Base-by-base conservation (phyloP, 768 basidiomycete species). In the Pleurotus djamor region DNA sequence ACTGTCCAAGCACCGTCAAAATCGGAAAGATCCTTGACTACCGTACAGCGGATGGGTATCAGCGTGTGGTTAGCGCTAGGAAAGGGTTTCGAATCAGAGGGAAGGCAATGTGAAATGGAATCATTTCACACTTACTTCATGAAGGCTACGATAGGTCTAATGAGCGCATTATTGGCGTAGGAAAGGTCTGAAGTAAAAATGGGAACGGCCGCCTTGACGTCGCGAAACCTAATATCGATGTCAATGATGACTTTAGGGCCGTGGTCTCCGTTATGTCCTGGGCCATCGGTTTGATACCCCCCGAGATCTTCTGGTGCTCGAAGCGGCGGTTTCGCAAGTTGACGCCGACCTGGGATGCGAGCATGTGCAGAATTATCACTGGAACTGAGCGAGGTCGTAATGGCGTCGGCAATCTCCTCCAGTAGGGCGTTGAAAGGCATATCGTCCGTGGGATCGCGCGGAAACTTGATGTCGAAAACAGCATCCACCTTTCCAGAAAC, bases 1-100 rank as follows among this genome's bases (percentile, higher is more conserved):
- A 94, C 92, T 57, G 94, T 98, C 96, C 95, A 98, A 17, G 94
- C 85, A 4, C 97, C 97, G 71, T 98, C 94, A 69, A 98, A 99
- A 61, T 97, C 93, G 57, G 73, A 77, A 60, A 96, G 73, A 60
- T 91, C 85, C 68, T 94, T 90, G 38, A 91, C 85, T 3, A 98
- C 87, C 57, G 87, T 84, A 70, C 95, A 98, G 64, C 89, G 94
- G 56, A 98, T 95, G 10, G 97, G 97, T 2, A 99, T 84, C 65
- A 99, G 74, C 1, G 97, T 99, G 60, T 90, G 86, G 69, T 98
- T 96, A 3, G 91, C 89, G 71, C 96, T 98, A 63, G 4, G 21
- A 28, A 16, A 52, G 13, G 12, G 2, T 57, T 44, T 70, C 13
- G 44, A 63, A 47, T 50, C 54, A 65, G 33, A 8, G 13, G 35